Base-by-base conservation (phyloP, 495 filamentous ascomycete species). In the Penicillium daleae region DNA sequence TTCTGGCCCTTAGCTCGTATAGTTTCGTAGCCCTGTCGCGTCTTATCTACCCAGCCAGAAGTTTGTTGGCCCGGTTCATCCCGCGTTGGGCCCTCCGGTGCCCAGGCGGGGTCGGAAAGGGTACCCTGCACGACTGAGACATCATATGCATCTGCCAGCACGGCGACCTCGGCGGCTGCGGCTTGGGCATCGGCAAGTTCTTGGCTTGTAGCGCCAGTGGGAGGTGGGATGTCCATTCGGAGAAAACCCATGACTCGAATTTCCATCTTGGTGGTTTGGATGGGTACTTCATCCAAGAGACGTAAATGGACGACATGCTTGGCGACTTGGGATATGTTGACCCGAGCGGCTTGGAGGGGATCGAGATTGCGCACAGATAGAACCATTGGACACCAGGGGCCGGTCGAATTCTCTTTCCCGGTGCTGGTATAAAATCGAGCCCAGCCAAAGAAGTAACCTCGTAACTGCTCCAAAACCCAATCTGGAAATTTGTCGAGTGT, bases 361-460 rank as follows among this genome's bases (percentile, higher is more conserved):
- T 82, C 77, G 22, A 82, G 40, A 0, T 55, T 58, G 10, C 62
- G 66, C 10, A 80, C 68, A 2, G 83, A 83, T 37, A 90, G 74
- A 32, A 89, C 73, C 12, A 76, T 71, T 61, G 85, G 79, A 29
- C 80, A 71, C 87, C 87, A 90, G 6, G 71, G 59, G 1, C 65
- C 44, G 0, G 40, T 35, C 6, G 62, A 22, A 4, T 55, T 37
- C 2, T 67, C 69, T 19, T 72, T 59, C 6, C 60, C 57, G 42
- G 67, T 69, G 0, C 37, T 68, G 2, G 64, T 27, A 4, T 69
- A 52, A 7, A 86, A 54, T 29, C 80, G 72, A 4, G 80, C 79
- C 86, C 88, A 91, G 32, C 84, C 87, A 61, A 89, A 87, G 64
- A 87, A 90, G 46, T 87, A 77, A 0, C 88, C 88, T 27, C 75